Base-by-base conservation (phyloP, 2,329 filamentous ascomycete genomes). In the Xylariaceae sp. region DNA sequence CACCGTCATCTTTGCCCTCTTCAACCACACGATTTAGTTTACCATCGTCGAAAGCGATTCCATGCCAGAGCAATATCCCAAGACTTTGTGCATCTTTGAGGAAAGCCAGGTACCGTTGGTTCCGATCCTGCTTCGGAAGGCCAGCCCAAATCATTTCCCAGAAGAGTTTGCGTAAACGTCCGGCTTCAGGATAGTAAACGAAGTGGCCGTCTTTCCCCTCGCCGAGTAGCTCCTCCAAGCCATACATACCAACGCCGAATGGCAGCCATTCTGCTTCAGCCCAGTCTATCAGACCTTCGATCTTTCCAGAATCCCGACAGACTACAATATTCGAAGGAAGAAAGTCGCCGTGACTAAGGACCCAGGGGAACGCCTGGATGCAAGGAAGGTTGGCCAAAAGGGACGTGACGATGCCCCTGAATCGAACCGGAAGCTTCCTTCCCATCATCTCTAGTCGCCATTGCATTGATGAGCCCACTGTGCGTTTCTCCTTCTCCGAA, bases 281-380 rank as follows among this genome's bases (percentile, higher is more conserved):
- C 81, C 80, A 85, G 53, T 85, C 81, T 0, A 85, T 66, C 1
- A 84, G 44, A 1, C 79, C 81, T 0, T 54, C 64, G 7, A 83
- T 53, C 3, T 50, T 41, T 39, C 73, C 74, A 0, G 66, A 66
- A 1, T 59, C 41, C 0, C 61, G 51, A 39, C 71, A 61, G 0
- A 81, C 65, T 53, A 83, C 67, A 33, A 84, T 68, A 44, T 84
- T 84, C 2, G 67, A 66, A 0, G 76, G 66, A 1, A 79, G 61
- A 4, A 83, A 60, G 50, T 85, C 81, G 0, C 80, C 80, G 40
- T 84, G 80, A 4, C 71, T 81, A 9, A 84, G 56, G 3, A 73
- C 70, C 62, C 78, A 74, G 0, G 78, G 76, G 3, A 79, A 60
- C 6, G 42, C 42, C 43, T 69, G 63, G 18, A 76, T 64, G 2